A percentile compares a stretch with the other conserved stretches of the same genome.
Evolutionary conservation across 257 asterid genomes (phyloP).

Genomic region (Mitragyna speciosa): DNA sequence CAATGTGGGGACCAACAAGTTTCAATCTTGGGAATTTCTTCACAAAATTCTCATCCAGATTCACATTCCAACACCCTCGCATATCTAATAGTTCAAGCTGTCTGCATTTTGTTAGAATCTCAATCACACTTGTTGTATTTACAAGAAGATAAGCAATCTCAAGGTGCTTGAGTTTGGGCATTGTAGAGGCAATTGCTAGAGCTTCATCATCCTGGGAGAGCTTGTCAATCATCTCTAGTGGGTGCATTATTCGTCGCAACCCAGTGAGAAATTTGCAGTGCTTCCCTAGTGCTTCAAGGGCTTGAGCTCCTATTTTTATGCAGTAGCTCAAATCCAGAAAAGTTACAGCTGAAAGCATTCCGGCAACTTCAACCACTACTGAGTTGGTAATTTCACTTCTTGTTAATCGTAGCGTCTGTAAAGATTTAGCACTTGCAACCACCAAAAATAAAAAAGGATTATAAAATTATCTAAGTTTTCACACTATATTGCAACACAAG

Average conservation of each 20-base stretch:
- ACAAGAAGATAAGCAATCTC: slow-evolving; percentile 80
- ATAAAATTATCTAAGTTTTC: not conserved
- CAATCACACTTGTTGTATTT: slow-evolving; percentile 46
- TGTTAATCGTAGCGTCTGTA: slow-evolving; percentile 55
- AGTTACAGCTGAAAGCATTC: slow-evolving; percentile 47
- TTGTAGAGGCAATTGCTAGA: slow-evolving; percentile 62
- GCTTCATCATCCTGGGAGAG: slow-evolving; percentile 80
- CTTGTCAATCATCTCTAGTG: slow-evolving; percentile 56
- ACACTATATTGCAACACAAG: not conserved
- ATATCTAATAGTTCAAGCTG: slow-evolving; percentile 66
- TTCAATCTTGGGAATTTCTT: slow-evolving; percentile 47
- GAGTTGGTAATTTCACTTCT: slow-evolving; percentile 58
- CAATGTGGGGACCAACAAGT: slow-evolving; percentile 60
- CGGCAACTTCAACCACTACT: slow-evolving; percentile 42
- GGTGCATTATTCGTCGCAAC: slow-evolving; percentile 74
- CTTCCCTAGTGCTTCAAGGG: slow-evolving; percentile 65
- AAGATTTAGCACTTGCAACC: slow-evolving; percentile 66
- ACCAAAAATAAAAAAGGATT: slow-evolving; percentile 20
- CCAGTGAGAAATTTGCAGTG: slow-evolving; percentile 57
- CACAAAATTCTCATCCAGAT: slow-evolving; percentile 52
- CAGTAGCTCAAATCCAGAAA: slow-evolving; percentile 79
- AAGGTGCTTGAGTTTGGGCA: slow-evolving; percentile 76
- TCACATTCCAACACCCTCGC: slow-evolving; percentile 82
- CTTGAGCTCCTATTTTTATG: slow-evolving; percentile 61
- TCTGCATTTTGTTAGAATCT: slow-evolving; percentile 57